Evolutionary conservation across 2,329 filamentous ascomycete species (phyloP), one percentile per base, ranked within the genome.

Genomic region (Colletotrichum cuscutae): DNA sequence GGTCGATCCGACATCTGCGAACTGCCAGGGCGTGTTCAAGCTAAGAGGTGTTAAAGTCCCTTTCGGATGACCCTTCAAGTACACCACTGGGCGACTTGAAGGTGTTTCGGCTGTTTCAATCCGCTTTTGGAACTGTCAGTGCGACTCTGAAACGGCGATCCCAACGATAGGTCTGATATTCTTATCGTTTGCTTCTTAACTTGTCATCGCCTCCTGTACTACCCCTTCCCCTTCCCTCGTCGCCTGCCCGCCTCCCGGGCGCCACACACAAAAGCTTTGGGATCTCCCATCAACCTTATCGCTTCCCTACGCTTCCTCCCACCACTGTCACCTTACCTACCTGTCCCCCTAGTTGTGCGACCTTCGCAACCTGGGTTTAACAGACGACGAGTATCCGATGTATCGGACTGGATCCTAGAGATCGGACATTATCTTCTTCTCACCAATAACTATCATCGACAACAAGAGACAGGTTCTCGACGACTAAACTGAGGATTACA

Each of bases 71-170:
- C 75, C 68, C 74, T 74, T 75, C 76, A 75, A 74, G 68, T 68
- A 75, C 74, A 77, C 71, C 72, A 73, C 75, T 76, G 76, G 77
- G 78, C 77, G 78, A 77, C 78, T 79, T 77, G 71, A 74, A 76
- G 77, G 79, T 79, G 82, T 83, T 83, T 84, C 80, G 81, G 79
- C 77, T 77, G 81, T 83, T 82, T 83, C 80, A 81, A 82, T 80
- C 78, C 76, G 77, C 77, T 76, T 78, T 77, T 71, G 76, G 76
- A 77, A 78, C 76, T 77, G 79, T 81, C 80, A 80, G 79, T 81
- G 79, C 81, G 77, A 81, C 77, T 77, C 77, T 81, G 79, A 81
- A 82, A 81, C 79, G 80, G 81, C 80, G 81, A 82, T 84, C 81
- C 79, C 78, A 77, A 77, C 74, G 76, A 78, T 77, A 78, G 77